Base-by-base conservation (phyloP, 164 flowering plant genomes). In the Tinospora cordifolia region DNA sequence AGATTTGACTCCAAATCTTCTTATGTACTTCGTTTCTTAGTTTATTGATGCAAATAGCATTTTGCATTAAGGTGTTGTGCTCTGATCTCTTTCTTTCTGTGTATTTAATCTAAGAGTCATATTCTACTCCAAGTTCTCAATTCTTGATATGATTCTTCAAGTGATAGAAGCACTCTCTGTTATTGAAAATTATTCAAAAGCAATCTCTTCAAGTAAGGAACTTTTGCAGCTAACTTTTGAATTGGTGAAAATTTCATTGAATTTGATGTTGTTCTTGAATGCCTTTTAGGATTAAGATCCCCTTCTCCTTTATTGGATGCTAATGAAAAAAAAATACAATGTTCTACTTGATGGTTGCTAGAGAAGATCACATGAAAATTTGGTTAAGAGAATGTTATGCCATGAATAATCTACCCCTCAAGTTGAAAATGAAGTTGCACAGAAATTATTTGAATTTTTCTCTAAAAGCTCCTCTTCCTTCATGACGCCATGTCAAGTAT, bases 111-210 rank as follows among this genome's bases (percentile, higher is more conserved):
- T 51, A 22, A 19, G 19, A n/a, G 54, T 14, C 64, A 46, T 40
- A 63, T 79, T 38, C 59, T 64, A 40, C 80, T 78, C 72, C 86
- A 94, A 98, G 88, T 85, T 79, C 76, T 21, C 83, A 27, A 83
- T 84, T 74, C 85, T 91, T 79, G 99, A 95, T 76, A 67, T 74
- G 47, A 80, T 95, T 79, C 91, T 92, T 65, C 87, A 86, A 67
- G 78, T 88, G 70, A 72, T 87, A 80, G 98, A 95, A 82, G 90
- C 88, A 68, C 87, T 95, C 72, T 89, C 93, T 67, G 74, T 67
- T 34, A 46, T 70, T 63, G 94, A 87, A 71, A 80, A 79, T 30
- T 77, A 81, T 81, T 91, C 97, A 67, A 75, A 76, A 63, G 80
- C 79, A 63, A 72, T 95, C 25, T 84, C 89, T 71, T 84, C 83